Base-by-base conservation (phyloP, 805 yeast species). In the Candida manassasensis region DNA sequence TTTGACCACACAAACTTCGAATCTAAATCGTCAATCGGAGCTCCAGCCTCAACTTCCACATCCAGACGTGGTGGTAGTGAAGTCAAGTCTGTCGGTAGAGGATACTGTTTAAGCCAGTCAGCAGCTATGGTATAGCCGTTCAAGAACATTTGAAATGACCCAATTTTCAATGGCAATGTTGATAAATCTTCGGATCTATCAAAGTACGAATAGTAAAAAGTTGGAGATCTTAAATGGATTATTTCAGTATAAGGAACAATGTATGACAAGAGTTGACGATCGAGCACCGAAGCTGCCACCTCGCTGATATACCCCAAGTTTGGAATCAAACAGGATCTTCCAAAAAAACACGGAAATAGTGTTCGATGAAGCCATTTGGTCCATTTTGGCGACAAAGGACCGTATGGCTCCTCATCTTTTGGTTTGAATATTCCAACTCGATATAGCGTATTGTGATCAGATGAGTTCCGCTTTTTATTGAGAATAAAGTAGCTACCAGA, bases 351-450 rank as follows among this genome's bases (percentile, higher is more conserved):
- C 2, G 89, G 89, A 38, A 82, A 82, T 41, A 82, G 68, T 18
- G 81, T 82, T 44, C 88, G 54, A 50, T 82, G 88, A 3, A 80
- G 52, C 88, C 89, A 82, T 55, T 82, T 82, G 2, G 84, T 74
- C 87, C 88, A 79, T 51, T 82, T 82, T 1, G 89, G 88, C 3
- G 84, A 76, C 35, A 82, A 49, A 1, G 87, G 85, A 0, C 88
- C 89, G 49, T 82, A 82, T 0, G 88, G 89, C 46, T 82, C 88
- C 53, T 82, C 89, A 53, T 81, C 87, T 49, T 80, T 81, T 4
- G 89, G 89, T 51, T 82, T 82, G 63, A 82, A 82, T 2, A 82
- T 78, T 0, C 81, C 88, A 11, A 69, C 69, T 13, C 4, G 13
- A 19, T 18, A n/a, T 21, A 19, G 14, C 6, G 6, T 13, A 9